Base-by-base conservation (phyloP, 345 rosid species). In the Erysimum cheiranthoides region DNA sequence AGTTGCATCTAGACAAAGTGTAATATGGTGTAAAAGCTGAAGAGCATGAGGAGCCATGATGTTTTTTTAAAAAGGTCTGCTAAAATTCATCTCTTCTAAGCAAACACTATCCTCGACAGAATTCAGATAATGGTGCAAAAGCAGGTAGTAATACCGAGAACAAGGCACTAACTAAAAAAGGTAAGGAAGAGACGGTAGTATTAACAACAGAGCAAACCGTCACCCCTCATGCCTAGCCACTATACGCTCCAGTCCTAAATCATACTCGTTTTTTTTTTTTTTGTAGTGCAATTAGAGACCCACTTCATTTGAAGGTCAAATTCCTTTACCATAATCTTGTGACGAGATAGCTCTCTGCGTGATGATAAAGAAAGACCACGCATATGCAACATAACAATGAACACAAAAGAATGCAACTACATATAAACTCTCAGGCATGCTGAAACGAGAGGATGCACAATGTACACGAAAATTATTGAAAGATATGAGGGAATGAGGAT, bases 401-500 rank as follows among this genome's bases (percentile, higher is more conserved):
- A 40, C 16, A 67, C 45, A 35, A 58, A 39, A 12, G 30, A 58
- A 67, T 75, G 45, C 73, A 68, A 67, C 70, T 40, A 61, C 14
- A 32, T 45, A 68, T 30, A 53, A 61, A 36, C 9, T 10, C 35
- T 59, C 50, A 72, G 43, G 58, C 43, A 40, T 60, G 74, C 73
- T 68, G 38, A 66, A 14, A 67, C 31, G 59, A 78, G 64, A 38
- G 47, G 35, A 65, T 66, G 70, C 61, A 58, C 21, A 36, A 61
- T 30, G 27, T 66, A 31, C 8, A 43, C 45, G 66, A 53, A 61
- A 40, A 52, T 52, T 16, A 39, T 30, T 27, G 6, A 50, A 51
- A 52, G 21, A 27, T 45, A 25, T 14, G 67, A 36, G 49, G 40
- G 66, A 39, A 18, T 8, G 46, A 28, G 12, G 32, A 60, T 62